Base-by-base conservation (phyloP, 2,329 filamentous ascomycete genomes). In the Ophiostoma sp. region DNA sequence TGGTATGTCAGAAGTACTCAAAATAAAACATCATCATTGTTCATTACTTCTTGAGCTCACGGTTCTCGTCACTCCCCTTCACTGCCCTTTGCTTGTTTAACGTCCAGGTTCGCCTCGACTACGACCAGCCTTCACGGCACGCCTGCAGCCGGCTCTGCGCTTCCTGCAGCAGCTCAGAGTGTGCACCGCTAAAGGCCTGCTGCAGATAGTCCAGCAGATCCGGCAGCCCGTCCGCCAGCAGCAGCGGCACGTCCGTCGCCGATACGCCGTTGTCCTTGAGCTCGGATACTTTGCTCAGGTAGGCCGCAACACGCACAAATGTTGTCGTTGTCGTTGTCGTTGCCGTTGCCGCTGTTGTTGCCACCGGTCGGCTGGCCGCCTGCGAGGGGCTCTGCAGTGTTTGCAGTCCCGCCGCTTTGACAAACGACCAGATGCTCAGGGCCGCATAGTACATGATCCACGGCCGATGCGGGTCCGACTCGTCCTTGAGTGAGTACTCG, bases 371-470 rank as follows among this genome's bases (percentile, higher is more conserved):
- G 4, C 44, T 17, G 17, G 44, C 17, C 7, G 44, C 44, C 5
- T 64, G 36, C 33, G 60, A n/a, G 1, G 31, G 10, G 31, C 36
- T 8, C 7, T 20, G 36, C 65, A 27, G 13, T n/a, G 3, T 15
- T 13, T 33, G 20, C 27, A 65, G 41, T 3, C 93, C 90, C 17
- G 94, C 80, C 0, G 93, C 92, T 75, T 89, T 93, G 2, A 92
- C 92, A 76, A 94, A 97, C 3, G 88, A 90, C 92, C 93, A 97
- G 13, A 97, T 92, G 67, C 92, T 90, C 69, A 97, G 81, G 0
- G 89, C 88, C 0, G 93, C 91, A 75, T 94, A 94, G 80, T 96
- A 97, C 77, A 97, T 85, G 62, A 96, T 91, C 93, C 93, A 97
- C 0, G 93, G 92, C 35, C 93, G 85, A 75, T 97, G 94, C 31